phyloP scores from a whole-genome alignment of 2,329 filamentous ascomycete species.

The Penicillium nordicum region DNA sequence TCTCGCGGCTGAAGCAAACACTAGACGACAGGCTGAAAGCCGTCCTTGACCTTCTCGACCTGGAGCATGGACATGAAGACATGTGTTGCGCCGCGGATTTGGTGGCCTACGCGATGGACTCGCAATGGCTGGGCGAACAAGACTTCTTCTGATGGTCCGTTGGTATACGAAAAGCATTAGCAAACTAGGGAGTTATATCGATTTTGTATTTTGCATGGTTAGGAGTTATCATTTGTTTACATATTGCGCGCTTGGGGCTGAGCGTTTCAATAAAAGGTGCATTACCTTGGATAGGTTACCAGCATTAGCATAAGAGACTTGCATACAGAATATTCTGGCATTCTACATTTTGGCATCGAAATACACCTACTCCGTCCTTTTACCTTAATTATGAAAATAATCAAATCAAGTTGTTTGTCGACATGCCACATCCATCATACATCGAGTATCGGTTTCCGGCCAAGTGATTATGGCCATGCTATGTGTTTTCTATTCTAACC shows the following conservation, averaged over 20 bases:
- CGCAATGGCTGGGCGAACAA: constrained; percentile 38
- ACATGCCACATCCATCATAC: background rate
- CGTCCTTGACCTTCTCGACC: constrained; percentile 36
- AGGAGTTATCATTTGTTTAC: background rate
- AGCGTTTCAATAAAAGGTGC: background rate
- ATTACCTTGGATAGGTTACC: background rate
- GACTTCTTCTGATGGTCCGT: constrained; percentile 36
- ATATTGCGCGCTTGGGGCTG: background rate
- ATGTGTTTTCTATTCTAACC: background rate
- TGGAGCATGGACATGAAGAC: constrained; percentile 39
- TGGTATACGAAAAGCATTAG: background rate
- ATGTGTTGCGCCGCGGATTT: constrained; percentile 45
- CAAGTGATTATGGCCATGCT: background rate
- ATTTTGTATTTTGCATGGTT: background rate
- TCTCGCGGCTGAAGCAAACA: constrained; percentile 27
- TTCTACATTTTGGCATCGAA: background rate
- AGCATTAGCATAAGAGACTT: background rate
- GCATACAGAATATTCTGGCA: background rate
- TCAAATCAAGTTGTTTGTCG: background rate
- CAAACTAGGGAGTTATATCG: background rate
- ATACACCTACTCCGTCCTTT: too few relatives aligned
- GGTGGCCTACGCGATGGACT: constrained; percentile 44
- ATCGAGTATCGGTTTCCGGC: background rate
- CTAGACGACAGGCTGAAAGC: constrained; percentile 33
- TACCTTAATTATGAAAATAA: background rate